Percentiles rank a stretch among this genome's conserved stretches.
These are phyloP conservation scores for Noccaea bulbosa DNA, from an alignment of 345 rosid genomes.

Conservation along the genomic window DNA sequence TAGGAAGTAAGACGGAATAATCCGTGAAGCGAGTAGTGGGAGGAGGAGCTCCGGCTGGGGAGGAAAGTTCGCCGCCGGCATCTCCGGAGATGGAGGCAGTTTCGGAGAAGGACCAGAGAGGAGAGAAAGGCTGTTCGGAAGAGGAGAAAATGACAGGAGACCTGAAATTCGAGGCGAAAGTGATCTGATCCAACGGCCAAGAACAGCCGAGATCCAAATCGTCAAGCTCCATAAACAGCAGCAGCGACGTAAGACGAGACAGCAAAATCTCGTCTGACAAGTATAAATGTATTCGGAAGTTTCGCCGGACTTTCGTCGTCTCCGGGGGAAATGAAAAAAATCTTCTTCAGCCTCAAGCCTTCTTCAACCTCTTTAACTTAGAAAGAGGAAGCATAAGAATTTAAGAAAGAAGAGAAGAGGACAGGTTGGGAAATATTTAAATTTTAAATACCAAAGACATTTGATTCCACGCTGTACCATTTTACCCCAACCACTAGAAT, in stretches of 20 bases:
- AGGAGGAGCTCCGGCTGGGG: conserved; percentile 39
- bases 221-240: conserved; percentile 59
- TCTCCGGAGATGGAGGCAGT: conserved; percentile 28
- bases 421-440: conserved; percentile 35
- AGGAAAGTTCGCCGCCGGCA: conserved; percentile 43
- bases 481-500: conserved; percentile 39
- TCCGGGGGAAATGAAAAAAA: background rate
- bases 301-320: background rate
- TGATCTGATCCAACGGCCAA: conserved; percentile 84
- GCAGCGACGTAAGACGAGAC: background rate
- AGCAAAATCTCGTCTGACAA: background rate
- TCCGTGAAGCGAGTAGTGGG: conserved; percentile 50
- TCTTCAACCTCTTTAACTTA: background rate
- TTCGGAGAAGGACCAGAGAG: conserved; percentile 92
- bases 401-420: conserved; percentile 8
- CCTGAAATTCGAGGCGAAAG: conserved; percentile 51
- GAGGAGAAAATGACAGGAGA: conserved; percentile 62
- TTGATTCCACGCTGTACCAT: conserved; percentile 48
- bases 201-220: conserved; percentile 69
- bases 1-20: conserved; percentile 53
- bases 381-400: conserved; percentile 22
- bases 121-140: conserved; percentile 78
- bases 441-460: conserved; percentile 7
- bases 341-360: conserved; percentile 1
- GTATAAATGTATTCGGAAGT: conserved; percentile 4